These are phyloP conservation scores for Yamadazyma conglobata DNA, from an alignment of 1,139 yeast species.

Conservation along the genomic window DNA sequence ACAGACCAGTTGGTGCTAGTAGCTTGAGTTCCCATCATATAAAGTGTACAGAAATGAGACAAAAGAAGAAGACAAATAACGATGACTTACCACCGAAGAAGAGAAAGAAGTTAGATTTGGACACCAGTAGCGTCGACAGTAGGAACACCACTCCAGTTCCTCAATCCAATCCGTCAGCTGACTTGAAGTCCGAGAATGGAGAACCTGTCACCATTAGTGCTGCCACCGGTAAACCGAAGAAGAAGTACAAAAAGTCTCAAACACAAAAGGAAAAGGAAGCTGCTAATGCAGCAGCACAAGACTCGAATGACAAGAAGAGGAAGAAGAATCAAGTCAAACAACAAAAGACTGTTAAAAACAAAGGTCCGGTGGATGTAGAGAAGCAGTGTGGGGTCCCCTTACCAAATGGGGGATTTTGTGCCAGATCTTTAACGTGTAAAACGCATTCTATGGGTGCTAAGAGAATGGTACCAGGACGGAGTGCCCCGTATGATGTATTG, in stretches of 20 bases:
- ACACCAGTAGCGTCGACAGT: slow-evolving; percentile 41
- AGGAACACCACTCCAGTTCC: slow-evolving; percentile 40
- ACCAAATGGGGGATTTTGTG: slow-evolving; percentile 91
- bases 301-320: slow-evolving; percentile 15
- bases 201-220: slow-evolving; percentile 8
- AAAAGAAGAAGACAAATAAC: slow-evolving; percentile 26
- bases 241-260: slow-evolving; percentile 45
- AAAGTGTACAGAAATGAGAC: slow-evolving; percentile 49
- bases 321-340: slow-evolving; percentile 44
- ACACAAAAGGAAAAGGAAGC: slow-evolving; percentile 47
- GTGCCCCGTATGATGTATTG: slow-evolving; percentile 86
- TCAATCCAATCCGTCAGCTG: slow-evolving; percentile 16
- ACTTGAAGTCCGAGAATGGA: background rate
- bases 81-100: slow-evolving; percentile 27
- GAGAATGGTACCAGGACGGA: slow-evolving; percentile 88
- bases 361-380: slow-evolving; percentile 89
- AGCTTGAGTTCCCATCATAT: slow-evolving; percentile 44
- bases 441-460: slow-evolving; percentile 99
- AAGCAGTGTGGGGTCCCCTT: slow-evolving; percentile 94
- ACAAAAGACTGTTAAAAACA: slow-evolving; percentile 45
- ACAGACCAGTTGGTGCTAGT: slow-evolving; percentile 56
- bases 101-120: slow-evolving; percentile 35
- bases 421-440: slow-evolving; percentile 91
- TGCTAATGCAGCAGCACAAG: slow-evolving; percentile 41
- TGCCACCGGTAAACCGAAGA: slow-evolving; percentile 32